Evolutionary conservation across 2,329 filamentous ascomycete species (phyloP).

Genomic region (Colletotrichum falcatum): DNA sequence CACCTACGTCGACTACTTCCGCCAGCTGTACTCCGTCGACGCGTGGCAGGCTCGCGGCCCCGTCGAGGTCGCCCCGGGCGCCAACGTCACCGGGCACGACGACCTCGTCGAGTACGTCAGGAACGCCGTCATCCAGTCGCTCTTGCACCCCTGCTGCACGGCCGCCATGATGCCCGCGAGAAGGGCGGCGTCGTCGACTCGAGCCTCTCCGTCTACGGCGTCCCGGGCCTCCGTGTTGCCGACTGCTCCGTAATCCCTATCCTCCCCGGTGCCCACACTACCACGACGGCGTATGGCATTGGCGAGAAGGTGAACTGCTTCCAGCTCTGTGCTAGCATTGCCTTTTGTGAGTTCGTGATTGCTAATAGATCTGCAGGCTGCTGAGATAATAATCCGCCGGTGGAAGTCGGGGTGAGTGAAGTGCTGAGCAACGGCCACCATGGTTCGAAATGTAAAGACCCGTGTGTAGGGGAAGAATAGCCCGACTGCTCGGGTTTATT

Average conservation of each 20-base stretch:
- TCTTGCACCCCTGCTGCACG: constrained; percentile 57
- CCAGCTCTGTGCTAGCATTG: background rate
- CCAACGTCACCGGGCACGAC: constrained; percentile 41
- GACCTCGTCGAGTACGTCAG: constrained; percentile 45
- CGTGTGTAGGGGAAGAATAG: no score
- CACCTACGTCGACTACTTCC: constrained; percentile 48
- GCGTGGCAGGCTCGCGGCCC: constrained; percentile 44
- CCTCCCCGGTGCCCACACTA: background rate
- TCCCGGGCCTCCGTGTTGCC: constrained; percentile 44
- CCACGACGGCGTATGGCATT: constrained; percentile 60
- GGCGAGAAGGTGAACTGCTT: constrained; percentile 56
- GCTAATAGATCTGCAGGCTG: background rate
- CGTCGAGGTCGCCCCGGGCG: constrained; percentile 44
- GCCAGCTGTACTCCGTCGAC: constrained; percentile 46
- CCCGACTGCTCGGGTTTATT: background rate
- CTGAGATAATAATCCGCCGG: constrained; percentile 1
- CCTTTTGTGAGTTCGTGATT: no score
- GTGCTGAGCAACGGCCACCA: background rate
- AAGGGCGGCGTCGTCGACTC: constrained; percentile 48
- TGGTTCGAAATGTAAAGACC: background rate
- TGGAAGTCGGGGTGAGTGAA: background rate
- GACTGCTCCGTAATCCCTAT: constrained; percentile 48
- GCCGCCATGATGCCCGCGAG: constrained; percentile 56
- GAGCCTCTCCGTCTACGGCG: constrained; percentile 45
- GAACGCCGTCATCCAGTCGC: constrained; percentile 49